Evolutionary conservation across 495 filamentous ascomycete species (phyloP).

Genomic region (Neurospora discreta): DNA sequence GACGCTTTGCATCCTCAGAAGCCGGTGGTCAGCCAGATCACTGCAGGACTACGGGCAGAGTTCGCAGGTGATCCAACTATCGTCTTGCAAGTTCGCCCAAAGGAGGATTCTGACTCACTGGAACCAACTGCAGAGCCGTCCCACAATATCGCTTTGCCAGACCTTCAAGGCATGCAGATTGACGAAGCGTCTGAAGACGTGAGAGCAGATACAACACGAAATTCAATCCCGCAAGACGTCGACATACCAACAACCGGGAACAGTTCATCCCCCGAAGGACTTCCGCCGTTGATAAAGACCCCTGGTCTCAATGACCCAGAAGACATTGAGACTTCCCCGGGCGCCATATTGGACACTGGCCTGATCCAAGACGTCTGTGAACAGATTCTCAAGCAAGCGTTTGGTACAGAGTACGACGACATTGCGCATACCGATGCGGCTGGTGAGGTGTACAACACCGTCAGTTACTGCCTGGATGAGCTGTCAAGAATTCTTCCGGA

Average conservation of each 20-base stretch:
- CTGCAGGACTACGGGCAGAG: neutral
- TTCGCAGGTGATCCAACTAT: neutral
- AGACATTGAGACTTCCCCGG: neutral
- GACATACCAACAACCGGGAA: neutral
- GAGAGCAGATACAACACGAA: neutral
- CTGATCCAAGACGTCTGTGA: conserved; percentile 15
- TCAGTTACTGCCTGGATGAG: conserved; percentile 18
- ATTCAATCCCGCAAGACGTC: neutral
- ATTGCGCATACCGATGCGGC: conserved; percentile 7
- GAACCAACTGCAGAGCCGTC: neutral
- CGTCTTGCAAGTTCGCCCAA: neutral
- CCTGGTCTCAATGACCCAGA: neutral
- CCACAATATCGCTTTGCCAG: neutral
- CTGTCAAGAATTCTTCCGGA: conserved; percentile 11
- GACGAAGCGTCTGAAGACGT: neutral
- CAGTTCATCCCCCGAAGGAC: neutral
- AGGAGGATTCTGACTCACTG: neutral
- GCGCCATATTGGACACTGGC: neutral
- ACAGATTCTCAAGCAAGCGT: conserved; percentile 12
- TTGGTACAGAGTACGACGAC: conserved; percentile 16
- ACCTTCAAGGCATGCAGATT: neutral
- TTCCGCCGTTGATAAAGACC: neutral
- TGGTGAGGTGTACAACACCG: conserved; percentile 8
- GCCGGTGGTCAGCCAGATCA: neutral
- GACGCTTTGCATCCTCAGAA: neutral